Evolutionary conservation across 495 filamentous ascomycete species (phyloP).

Genomic region (Sphaerosporella brunnea): DNA sequence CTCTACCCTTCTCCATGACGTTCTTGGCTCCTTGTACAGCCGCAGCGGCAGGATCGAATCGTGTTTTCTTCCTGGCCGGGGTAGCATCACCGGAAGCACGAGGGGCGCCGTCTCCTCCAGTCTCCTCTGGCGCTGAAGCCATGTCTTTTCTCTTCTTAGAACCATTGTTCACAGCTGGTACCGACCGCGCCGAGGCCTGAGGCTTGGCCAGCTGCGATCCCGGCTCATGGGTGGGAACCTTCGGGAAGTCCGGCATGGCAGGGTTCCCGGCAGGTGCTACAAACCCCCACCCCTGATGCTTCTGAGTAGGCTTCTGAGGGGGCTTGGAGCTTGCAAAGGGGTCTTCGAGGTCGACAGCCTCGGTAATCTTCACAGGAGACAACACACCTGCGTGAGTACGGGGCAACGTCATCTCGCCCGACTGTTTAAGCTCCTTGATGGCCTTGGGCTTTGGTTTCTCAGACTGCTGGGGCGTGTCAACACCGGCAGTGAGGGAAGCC

Average conservation of each 20-base stretch:
- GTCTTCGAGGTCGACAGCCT: background rate
- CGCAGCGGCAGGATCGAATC: constrained; percentile 6
- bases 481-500: background rate
- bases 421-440: background rate
- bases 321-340: background rate
- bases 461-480: constrained; percentile 3
- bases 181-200: background rate
- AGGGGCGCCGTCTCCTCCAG: constrained; percentile 4
- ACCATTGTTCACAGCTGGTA: background rate
- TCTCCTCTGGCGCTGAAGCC: background rate
- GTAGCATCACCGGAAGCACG: no score
- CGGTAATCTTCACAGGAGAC: background rate
- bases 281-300: background rate
- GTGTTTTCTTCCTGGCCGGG: constrained; percentile 9
- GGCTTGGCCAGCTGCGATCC: no score
- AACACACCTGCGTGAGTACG: background rate
- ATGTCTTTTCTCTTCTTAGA: constrained; percentile 4
- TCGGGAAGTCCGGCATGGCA: background rate
- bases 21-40: constrained; percentile 1
- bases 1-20: constrained; percentile 6
- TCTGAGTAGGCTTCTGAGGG: background rate
- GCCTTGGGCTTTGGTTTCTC: background rate
- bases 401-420: constrained; percentile 5
- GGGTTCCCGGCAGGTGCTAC: background rate
- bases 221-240: background rate